phyloP scores from a whole-genome alignment of 73 alveolate species.

The Paramecium biaurelia region DNA sequence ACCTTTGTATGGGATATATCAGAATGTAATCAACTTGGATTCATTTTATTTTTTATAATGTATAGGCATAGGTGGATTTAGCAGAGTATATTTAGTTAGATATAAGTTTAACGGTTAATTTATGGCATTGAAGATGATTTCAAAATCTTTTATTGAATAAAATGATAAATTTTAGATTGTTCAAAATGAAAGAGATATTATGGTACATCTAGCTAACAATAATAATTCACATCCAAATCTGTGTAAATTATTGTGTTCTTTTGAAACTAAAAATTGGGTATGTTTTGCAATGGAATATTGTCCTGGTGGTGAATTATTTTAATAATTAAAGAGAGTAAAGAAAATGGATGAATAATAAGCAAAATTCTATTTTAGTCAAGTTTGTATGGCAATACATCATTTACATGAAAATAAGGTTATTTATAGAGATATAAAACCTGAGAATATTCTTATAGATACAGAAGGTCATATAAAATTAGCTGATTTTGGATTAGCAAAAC shows the following conservation, averaged over 20 bases:
- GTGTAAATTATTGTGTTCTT: slow-evolving; percentile 73
- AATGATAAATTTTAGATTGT: slow-evolving; percentile 65
- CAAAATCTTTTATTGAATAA: slow-evolving; percentile 69
- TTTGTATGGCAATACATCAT: slow-evolving; percentile 73
- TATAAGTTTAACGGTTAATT: slow-evolving; percentile 82
- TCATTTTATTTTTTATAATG: slow-evolving; percentile 68
- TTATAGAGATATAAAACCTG: slow-evolving; percentile 83
- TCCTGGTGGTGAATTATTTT: slow-evolving; percentile 69
- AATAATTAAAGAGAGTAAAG: slow-evolving; percentile 72
- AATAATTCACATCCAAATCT: slow-evolving; percentile 71
- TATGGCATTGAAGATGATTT: slow-evolving; percentile 80
- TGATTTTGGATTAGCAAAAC: slow-evolving; percentile 73
- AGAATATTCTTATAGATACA: slow-evolving; percentile 72
- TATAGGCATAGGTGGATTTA: slow-evolving; percentile 90
- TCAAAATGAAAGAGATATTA: slow-evolving; percentile 70
- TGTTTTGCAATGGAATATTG: slow-evolving; percentile 70
- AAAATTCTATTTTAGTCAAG: slow-evolving; percentile 68
- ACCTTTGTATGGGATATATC: slow-evolving; percentile 5
- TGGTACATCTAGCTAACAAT: slow-evolving; percentile 31
- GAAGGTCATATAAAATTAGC: slow-evolving; percentile 69
- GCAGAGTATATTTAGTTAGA: slow-evolving; percentile 78
- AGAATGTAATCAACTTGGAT: slow-evolving; percentile 1
- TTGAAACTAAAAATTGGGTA: slow-evolving; percentile 73
- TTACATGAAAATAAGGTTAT: slow-evolving; percentile 71
- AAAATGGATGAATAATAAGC: slow-evolving; percentile 72